Percentiles rank a stretch among this genome's conserved stretches.
Evolutionary conservation across 129 eudicot genomes (phyloP).

Genomic region (Helianthus tuberosus): DNA sequence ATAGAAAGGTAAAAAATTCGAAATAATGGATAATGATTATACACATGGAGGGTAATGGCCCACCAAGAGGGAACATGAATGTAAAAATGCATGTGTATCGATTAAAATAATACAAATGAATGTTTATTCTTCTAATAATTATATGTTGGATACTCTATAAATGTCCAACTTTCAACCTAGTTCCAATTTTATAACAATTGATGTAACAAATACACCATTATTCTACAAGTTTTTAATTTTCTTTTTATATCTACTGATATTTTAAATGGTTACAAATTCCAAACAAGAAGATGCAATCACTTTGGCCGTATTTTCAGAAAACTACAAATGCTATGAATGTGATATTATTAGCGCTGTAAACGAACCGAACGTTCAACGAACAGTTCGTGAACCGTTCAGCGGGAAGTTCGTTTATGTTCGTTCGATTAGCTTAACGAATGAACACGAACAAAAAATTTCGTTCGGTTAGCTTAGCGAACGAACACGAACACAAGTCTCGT

Average conservation of each 20-base stretch:
- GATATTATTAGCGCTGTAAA: too few species aligned
- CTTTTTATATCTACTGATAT: neutral
- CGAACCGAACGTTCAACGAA: too few species aligned
- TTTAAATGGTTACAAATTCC: slow-evolving; percentile 1
- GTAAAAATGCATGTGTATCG: slow-evolving; percentile 32
- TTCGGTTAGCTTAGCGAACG: too few species aligned
- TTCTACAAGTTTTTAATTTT: neutral
- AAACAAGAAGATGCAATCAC: neutral
- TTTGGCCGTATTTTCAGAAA: slow-evolving; percentile 6
- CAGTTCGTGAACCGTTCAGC: too few species aligned
- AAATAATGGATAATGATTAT: slow-evolving; percentile 26
- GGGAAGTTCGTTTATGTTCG: too few species aligned
- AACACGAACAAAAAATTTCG: too few species aligned
- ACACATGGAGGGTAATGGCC: slow-evolving; percentile 24
- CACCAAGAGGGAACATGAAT: slow-evolving; percentile 34
- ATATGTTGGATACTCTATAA: neutral
- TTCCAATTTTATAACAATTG: too few species aligned
- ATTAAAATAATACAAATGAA: slow-evolving; percentile 23
- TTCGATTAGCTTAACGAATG: too few species aligned
- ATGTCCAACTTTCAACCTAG: slow-evolving; percentile 24
- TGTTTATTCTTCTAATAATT: neutral
- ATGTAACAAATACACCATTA: neutral
- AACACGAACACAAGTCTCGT: too few species aligned
- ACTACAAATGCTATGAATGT: slow-evolving; percentile 5
- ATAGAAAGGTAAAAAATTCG: neutral